phyloP scores from a whole-genome alignment of 2,329 filamentous ascomycete genomes.

The Hypoxylon sp. region DNA sequence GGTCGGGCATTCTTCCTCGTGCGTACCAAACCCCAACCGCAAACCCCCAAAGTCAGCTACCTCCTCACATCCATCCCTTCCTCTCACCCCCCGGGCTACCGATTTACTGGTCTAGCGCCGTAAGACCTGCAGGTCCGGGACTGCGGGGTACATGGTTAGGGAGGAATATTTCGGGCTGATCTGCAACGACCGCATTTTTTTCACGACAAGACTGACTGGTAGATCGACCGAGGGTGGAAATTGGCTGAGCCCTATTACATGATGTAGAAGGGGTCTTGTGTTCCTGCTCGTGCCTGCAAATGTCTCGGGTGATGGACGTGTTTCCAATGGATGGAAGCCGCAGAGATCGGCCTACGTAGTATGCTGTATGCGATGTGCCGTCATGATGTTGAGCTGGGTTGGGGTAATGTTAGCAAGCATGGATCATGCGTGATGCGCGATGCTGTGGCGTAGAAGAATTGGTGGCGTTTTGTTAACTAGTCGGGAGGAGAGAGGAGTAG shows the following conservation, averaged over 20 bases:
- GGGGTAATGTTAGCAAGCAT: constrained; percentile 37
- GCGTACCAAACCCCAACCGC: background rate
- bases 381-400: constrained; percentile 37
- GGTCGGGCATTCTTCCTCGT: constrained; percentile 26
- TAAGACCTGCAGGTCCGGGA: constrained; percentile 35
- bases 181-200: constrained; percentile 32
- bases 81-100: constrained; percentile 19
- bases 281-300: constrained; percentile 22
- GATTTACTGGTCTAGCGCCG: constrained; percentile 31
- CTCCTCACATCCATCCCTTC: too few relatives aligned
- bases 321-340: constrained; percentile 30
- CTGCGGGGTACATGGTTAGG: constrained; percentile 36
- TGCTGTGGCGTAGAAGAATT: constrained; percentile 36
- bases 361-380: constrained; percentile 35
- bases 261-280: constrained; percentile 31
- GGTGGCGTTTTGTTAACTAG: constrained; percentile 23
- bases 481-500: constrained; percentile 20
- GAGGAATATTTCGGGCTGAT: constrained; percentile 24
- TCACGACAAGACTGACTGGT: constrained; percentile 16
- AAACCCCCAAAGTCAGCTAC: constrained; percentile 6
- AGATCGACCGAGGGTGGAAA: constrained; percentile 17
- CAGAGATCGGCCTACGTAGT: constrained; percentile 27
- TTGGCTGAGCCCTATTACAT: constrained; percentile 21
- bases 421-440: constrained; percentile 34
- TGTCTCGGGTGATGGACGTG: constrained; percentile 35